Percentiles rank a stretch among this genome's conserved stretches.
Evolutionary conservation across 78 protist genomes (phyloP).

Genomic region (Dictyostelium firmibasis): DNA sequence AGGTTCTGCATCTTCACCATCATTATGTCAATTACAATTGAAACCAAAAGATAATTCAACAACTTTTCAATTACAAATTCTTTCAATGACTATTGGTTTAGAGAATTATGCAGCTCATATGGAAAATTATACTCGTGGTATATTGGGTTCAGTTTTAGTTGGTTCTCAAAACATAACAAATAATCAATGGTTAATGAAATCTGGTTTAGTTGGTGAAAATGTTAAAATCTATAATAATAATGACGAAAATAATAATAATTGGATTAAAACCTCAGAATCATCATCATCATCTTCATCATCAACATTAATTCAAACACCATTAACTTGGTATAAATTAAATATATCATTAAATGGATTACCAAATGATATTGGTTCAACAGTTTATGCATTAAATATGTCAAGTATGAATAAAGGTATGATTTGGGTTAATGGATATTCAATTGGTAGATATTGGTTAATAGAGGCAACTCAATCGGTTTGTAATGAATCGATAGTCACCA

Average conservation of each 20-base stretch:
- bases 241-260: background rate
- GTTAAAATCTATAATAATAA: background rate
- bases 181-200: constrained; percentile 53
- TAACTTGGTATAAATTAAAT: constrained; percentile 40
- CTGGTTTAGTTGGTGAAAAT: constrained; percentile 15
- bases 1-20: background rate
- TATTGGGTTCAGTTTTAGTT: background rate
- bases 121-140: constrained; percentile 15
- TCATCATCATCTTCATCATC: background rate
- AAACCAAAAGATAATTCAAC: background rate
- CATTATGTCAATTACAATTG: background rate
- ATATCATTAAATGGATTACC: constrained; percentile 1
- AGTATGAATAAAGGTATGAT: constrained; percentile 67
- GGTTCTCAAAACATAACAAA: background rate
- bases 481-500: background rate
- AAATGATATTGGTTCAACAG: background rate
- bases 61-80: background rate
- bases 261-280: background rate
- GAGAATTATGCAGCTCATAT: constrained; percentile 36
- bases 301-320: background rate
- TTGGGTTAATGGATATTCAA: constrained; percentile 51
- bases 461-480: background rate
- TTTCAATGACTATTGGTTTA: constrained; percentile 12
- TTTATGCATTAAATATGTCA: constrained; percentile 32
- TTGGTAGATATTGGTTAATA: constrained; percentile 78